Evolutionary conservation across 2,329 filamentous ascomycete genomes (phyloP), one percentile per base, ranked within the genome.

Genomic region (Paraphoma sp.): DNA sequence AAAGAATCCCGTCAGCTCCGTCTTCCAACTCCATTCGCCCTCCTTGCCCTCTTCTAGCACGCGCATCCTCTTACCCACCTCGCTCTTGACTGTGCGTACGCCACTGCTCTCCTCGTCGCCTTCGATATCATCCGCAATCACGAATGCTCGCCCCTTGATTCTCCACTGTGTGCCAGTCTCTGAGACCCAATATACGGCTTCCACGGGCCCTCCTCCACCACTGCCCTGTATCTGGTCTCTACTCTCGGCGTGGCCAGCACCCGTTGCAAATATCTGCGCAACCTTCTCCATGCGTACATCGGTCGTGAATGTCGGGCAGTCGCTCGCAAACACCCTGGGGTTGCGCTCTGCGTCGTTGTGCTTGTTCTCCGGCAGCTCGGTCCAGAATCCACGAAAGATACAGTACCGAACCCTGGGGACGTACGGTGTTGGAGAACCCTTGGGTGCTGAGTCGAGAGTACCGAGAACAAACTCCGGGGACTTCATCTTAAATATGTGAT

Each of bases 201-300:
- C 94, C n/a, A 94, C 86, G 2, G 84, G 83, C 1, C 87, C 87
- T 40, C 92, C 87, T 36, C 88, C 84, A 9, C 87, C 87, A 59
- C 81, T 83, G 53, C 86, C 80, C 59, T 77, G 72, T 40, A 72
- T 66, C 58, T 77, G 81, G 62, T 67, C 79, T 6, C 69, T 72
- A 33, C 77, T 76, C 31, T 78, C 73, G 6, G 82, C 82, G 49
- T 82, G 77, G 7, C 79, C 82, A 23, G 77, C 73, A 10, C 79
- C 80, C 5, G 78, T 82, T 6, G 78, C 80, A 59, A 88, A 86
- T 3, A 98, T 77, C 76, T 97, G 89, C 2, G 82, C 80, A 0
- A 90, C 82, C 81, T 98, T 98, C 57, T 88, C 84, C 92, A 96
- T 97, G 45, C 94, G 86, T 8, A 86, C 86, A 75, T 98, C 95